These are phyloP conservation scores for Leishmania guyanensis DNA, from an alignment of 208 protist species.

Conservation along the genomic window DNA sequence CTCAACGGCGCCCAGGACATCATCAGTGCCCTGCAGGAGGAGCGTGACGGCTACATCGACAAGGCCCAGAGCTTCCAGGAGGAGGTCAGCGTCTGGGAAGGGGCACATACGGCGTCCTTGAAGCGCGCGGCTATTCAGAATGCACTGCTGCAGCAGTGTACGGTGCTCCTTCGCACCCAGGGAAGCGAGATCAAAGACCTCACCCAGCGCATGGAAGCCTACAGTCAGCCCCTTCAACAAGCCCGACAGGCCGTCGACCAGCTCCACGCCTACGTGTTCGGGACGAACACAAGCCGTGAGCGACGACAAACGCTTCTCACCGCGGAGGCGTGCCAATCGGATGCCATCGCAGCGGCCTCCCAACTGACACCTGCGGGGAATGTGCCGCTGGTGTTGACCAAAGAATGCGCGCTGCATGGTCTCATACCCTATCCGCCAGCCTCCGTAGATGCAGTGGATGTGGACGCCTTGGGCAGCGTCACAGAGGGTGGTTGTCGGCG, in stretches of 20 bases:
- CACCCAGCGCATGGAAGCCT: conserved; percentile 36
- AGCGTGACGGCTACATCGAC: conserved; percentile 43
- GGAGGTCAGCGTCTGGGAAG: conserved; percentile 74
- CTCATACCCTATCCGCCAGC: background rate
- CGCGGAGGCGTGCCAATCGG: background rate
- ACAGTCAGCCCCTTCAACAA: conserved; percentile 13
- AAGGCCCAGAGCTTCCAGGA: conserved; percentile 41
- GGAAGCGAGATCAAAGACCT: conserved; percentile 41
- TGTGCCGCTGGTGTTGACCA: background rate
- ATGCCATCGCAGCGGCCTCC: background rate
- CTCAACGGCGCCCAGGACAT: conserved; percentile 43
- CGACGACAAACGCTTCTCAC: conserved; percentile 11
- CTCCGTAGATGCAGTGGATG: background rate
- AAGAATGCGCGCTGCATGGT: background rate
- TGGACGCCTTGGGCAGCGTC: background rate
- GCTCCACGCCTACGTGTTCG: background rate
- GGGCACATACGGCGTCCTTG: conserved; percentile 43
- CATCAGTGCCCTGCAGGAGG: conserved; percentile 40
- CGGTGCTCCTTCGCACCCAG: conserved; percentile 30
- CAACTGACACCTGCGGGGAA: background rate
- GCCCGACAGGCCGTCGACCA: conserved; percentile 17
- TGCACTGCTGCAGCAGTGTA: conserved; percentile 31
- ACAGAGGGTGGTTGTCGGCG: background rate
- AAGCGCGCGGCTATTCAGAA: conserved; percentile 37
- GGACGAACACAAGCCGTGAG: background rate